Conservation (phyloP, 2,329 filamentous ascomycete species). For the Sporothrix dimorphospora region DNA sequence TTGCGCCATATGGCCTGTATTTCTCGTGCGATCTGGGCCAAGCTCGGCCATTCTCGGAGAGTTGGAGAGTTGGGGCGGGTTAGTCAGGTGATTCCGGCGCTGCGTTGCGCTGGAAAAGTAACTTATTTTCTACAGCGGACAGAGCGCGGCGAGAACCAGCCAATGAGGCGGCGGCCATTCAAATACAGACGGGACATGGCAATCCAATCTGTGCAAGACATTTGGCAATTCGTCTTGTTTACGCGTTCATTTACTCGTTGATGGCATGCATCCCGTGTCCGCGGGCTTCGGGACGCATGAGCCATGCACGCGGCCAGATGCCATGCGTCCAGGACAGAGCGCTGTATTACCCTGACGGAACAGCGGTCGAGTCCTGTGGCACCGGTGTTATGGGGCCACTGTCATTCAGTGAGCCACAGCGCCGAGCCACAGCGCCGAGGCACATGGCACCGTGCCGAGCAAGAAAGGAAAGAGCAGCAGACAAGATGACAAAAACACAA, state of each 20-base stretch:
- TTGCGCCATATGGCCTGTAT: slow-evolving; percentile 5
- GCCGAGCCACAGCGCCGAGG: not conserved
- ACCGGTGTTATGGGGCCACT: not conserved
- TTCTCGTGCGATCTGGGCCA: not conserved
- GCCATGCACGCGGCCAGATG: not conserved
- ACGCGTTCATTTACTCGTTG: slow-evolving; percentile 6
- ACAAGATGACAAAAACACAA: not conserved
- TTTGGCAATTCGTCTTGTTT: not conserved
- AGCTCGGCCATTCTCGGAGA: slow-evolving; percentile 22
- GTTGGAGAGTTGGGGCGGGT: not conserved
- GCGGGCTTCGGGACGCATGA: not conserved
- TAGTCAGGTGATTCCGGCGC: not conserved
- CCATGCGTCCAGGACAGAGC: not conserved
- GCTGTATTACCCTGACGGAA: not conserved
- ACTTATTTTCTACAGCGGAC: not conserved
- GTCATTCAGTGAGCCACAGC: too few species aligned
- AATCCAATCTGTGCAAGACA: not conserved
- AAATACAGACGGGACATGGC: not conserved
- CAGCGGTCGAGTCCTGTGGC: not conserved
- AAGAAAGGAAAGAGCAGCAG: not conserved
- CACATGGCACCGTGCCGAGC: not conserved
- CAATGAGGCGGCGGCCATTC: slow-evolving; percentile 21
- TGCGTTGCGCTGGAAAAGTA: not conserved
- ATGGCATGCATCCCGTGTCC: slow-evolving; percentile 4
- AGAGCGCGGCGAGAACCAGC: slow-evolving; percentile 3